Base-by-base conservation (phyloP, 2,329 filamentous ascomycete species). In the Phialocephala subalpina region DNA sequence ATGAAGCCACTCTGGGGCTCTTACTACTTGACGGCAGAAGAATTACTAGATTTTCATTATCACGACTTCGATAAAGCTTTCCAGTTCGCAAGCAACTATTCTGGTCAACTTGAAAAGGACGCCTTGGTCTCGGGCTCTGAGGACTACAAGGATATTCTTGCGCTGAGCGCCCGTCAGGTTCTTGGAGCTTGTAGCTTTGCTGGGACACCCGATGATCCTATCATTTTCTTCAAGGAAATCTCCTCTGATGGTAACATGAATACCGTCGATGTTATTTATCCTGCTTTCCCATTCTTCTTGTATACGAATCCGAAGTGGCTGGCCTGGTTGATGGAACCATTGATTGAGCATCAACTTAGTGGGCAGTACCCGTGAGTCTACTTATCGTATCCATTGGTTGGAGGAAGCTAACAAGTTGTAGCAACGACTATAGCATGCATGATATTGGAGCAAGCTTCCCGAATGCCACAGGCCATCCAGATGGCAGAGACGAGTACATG, bases 251-350 rank as follows among this genome's bases (percentile, higher is more conserved):
- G 92, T 3, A 95, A 97, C 73, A 90, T 90, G 77, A 92, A 96
- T 76, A 96, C 92, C 0, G 91, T 96, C 12, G 92, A 95, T 79
- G 92, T 97, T 64, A 95, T 97, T 72, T 96, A 94, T 81, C 93
- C 92, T 0, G 86, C 92, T 0, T 94, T 93, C 78, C 92, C 93
- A 0, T 96, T 95, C 83, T 95, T 95, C 81, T 77, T 95, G 22
- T 96, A 95, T 75, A 94, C 92, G 20, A 94, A 94, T 72, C 92
- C 92, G 2, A 83, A 87, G 65, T 95, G 92, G 92, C 81, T 94
- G 64, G 90, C 89, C 1, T 94, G 94, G 74, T 82, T 95, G 2
- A 81, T 96, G 4, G 92, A 95, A 76, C 92, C 92, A 6, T 81
- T 95, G 27, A 84, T 96, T 60, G 92, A 96, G 78, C 91, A 96